These are phyloP conservation scores for Penicillium coprophilum DNA, from an alignment of 495 filamentous ascomycete genomes.

Conservation along the genomic window DNA sequence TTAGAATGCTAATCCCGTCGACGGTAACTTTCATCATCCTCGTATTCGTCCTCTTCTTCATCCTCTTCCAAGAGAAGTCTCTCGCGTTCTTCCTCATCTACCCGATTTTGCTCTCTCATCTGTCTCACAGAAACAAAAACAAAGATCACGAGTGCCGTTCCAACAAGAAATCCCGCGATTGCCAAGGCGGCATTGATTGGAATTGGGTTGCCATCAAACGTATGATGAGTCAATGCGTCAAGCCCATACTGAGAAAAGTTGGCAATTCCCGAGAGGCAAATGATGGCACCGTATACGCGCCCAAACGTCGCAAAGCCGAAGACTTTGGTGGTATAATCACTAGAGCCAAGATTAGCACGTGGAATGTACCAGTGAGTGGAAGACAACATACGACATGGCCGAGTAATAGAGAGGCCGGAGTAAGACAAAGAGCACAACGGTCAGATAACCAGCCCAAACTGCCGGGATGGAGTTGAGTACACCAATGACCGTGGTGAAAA, in stretches of 20 bases:
- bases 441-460: constrained; percentile 71
- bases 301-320: constrained; percentile 94
- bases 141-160: constrained; percentile 57
- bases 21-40: background rate
- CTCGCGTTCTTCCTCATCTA: constrained; percentile 32
- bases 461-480: constrained; percentile 72
- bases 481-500: constrained; percentile 72
- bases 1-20: background rate
- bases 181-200: constrained; percentile 76
- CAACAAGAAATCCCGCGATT: constrained; percentile 59
- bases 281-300: constrained; percentile 88
- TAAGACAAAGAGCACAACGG: constrained; percentile 70
- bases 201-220: constrained; percentile 68
- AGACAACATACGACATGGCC: constrained; percentile 52
- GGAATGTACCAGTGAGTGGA: background rate
- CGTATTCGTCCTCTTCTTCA: constrained; percentile 26
- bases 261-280: constrained; percentile 79
- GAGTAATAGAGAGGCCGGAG: constrained; percentile 53
- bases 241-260: constrained; percentile 83
- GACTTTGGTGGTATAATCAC: constrained; percentile 89
- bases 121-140: constrained; percentile 45
- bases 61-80: constrained; percentile 37
- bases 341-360: constrained; percentile 28
- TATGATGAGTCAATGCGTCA: constrained; percentile 75
- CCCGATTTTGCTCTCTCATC: constrained; percentile 14